Base-by-base conservation (phyloP, 371 early-diverging fungal genomes). In the Rhizopus delemar region DNA sequence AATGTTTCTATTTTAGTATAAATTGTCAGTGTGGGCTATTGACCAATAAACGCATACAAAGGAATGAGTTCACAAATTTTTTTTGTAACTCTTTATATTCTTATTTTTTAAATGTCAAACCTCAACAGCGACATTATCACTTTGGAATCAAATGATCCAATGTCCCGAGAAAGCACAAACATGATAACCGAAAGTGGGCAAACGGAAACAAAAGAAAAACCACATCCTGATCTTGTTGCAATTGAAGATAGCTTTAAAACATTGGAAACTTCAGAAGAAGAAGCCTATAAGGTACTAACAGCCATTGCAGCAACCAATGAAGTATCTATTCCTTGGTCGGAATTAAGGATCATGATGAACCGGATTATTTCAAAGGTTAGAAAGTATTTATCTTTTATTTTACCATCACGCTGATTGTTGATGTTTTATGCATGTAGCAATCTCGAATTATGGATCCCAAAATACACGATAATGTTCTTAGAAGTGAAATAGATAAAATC, bases 391-490 rank as follows among this genome's bases (percentile, higher is more conserved):
- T 28, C 12, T 48, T 13, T 28, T 12, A 35, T 13, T 41, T 28
- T 29, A 3, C 3, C 31, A 11, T 4, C 13, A 33, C 29, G 22
- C 34, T 33, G 31, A 22, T 9, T 11, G 22, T 8, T 51, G 41
- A 38, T 12, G 28, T 32, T 8, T 29, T 12, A 4, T 49, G 32
- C n/a, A n/a, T 38, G 9, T 51, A 76, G 73, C 73, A 79, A 65
- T 65, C 63, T 53, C 64, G 62, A 32, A 41, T 62, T 11, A 66
- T 76, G 62, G 63, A 70, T 31, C 45, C 41, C 29, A 60, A 66
- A 36, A 41, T 67, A 16, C 15, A 49, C 3, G 68, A 66, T 51
- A 34, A 58, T 38, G 50, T 59, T 28, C 45, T 52, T 2, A 46
- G 43, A 39, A 52, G 45, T 3, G 56, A 49, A 8, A 60, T 68